phyloP scores from a whole-genome alignment of 805 yeast genomes.

The Kodamaea kaohsiungensis region DNA sequence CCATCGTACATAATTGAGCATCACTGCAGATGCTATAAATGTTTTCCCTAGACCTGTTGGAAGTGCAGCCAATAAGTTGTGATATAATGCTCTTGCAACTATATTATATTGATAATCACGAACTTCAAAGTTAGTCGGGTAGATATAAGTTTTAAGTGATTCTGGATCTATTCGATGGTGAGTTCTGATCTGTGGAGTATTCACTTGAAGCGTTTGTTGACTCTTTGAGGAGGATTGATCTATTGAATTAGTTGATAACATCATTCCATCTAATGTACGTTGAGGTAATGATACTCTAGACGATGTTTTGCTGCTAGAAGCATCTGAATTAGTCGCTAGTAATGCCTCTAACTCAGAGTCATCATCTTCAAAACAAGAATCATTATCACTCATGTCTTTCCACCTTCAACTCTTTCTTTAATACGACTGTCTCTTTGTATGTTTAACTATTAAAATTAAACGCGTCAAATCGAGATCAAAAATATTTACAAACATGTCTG shows the following conservation, averaged over 20 bases:
- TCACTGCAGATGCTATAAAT: constrained; percentile 90
- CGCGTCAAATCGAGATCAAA: not conserved
- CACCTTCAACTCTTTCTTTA: no score
- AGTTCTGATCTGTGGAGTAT: constrained; percentile 2
- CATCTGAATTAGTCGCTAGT: not conserved
- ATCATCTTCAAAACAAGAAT: constrained; percentile 13
- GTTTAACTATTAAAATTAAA: not conserved
- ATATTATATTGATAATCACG: constrained; percentile 90
- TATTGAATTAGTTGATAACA: not conserved
- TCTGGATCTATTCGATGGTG: constrained; percentile 11
- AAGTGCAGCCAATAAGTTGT: constrained; percentile 81
- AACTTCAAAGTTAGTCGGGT: constrained; percentile 81
- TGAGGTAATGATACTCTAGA: constrained; percentile 2
- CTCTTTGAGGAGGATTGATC: not conserved
- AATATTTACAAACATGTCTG: constrained; percentile 11
- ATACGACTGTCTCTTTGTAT: not conserved
- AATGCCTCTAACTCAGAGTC: constrained; percentile 11
- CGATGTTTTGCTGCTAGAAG: not conserved
- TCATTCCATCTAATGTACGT: constrained; percentile 5
- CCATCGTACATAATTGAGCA: constrained; percentile 90
- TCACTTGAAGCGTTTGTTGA: not conserved
- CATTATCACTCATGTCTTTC: constrained; percentile 8
- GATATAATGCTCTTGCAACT: constrained; percentile 66
- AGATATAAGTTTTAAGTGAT: constrained; percentile 49
- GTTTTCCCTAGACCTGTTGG: constrained; percentile 99